Percentiles rank a stretch among this genome's conserved stretches.
Conservation (phyloP, 768 basidiomycete species). For the Royoungia palumana region DNA sequence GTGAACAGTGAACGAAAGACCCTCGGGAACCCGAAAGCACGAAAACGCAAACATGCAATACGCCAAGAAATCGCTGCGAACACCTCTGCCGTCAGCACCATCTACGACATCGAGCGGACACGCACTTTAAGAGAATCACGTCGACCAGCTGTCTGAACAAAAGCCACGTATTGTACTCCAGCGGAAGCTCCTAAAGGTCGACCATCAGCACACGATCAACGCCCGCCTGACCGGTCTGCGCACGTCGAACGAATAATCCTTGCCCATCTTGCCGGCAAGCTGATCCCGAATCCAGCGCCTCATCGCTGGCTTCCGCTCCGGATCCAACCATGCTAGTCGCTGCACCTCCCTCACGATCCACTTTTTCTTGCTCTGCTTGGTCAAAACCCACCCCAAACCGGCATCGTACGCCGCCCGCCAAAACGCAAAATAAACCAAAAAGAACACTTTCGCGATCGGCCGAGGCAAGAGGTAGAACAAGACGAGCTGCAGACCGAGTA, state of each 20-base stretch:
- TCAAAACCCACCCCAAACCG: constrained; percentile 91
- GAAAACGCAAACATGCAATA: constrained; percentile 96
- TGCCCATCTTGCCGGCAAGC: constrained; percentile 89
- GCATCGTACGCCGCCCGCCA: constrained; percentile 92
- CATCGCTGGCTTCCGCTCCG: constrained; percentile 53
- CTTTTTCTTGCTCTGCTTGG: constrained; percentile 91
- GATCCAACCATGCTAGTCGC: constrained; percentile 86
- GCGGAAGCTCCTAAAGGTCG: constrained; percentile 65
- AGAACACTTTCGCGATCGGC: constrained; percentile 56
- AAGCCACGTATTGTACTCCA: constrained; percentile 96
- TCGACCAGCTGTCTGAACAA: constrained; percentile 96
- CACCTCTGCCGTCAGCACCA: not conserved
- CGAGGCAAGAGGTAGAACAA: constrained; percentile 68
- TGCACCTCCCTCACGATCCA: constrained; percentile 88
- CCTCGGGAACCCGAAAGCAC: constrained; percentile 82
- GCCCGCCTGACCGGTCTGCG: constrained; percentile 26
- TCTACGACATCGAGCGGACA: constrained; percentile 10
- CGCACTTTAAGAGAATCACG: constrained; percentile 91
- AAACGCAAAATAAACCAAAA: constrained; percentile 87
- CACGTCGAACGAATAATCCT: constrained; percentile 90
- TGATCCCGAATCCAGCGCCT: constrained; percentile 85
- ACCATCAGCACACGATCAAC: not conserved
- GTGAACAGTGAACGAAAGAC: constrained; percentile 70
- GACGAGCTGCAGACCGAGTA: constrained; percentile 74
- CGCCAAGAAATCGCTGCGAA: constrained; percentile 80